phyloP scores from a whole-genome alignment of 352 stramenopile species.

The Pythium volutum region DNA sequence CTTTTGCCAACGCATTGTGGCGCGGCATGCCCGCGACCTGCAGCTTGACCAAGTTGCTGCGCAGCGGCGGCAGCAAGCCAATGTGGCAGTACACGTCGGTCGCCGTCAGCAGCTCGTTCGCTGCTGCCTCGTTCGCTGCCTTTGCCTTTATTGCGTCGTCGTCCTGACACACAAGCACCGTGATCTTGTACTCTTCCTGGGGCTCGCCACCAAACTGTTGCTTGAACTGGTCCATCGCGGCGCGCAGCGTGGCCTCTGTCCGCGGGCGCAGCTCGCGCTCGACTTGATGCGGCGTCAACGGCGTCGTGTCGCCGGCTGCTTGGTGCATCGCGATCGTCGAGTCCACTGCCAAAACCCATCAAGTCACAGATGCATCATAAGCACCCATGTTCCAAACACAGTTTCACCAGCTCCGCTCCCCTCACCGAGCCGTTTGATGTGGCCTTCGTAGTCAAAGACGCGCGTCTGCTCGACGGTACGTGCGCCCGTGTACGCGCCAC shows the following conservation, averaged over 20 bases:
- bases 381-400: not conserved
- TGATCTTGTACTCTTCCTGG: conserved; percentile 82
- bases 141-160: conserved; percentile 11
- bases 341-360: conserved; percentile 44
- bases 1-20: conserved; percentile 73
- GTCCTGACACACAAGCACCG: conserved; percentile 58
- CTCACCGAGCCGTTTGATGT: conserved; percentile 72
- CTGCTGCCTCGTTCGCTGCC: not conserved
- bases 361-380: not conserved
- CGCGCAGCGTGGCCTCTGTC: conserved; percentile 58
- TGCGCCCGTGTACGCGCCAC: conserved; percentile 70
- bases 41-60: conserved; percentile 64
- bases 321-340: conserved; percentile 66
- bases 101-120: conserved; percentile 27
- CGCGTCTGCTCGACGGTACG: conserved; percentile 69
- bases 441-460: conserved; percentile 79
- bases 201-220: conserved; percentile 35
- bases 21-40: conserved; percentile 60
- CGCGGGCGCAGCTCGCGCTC: conserved; percentile 48
- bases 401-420: no score
- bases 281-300: conserved; percentile 27
- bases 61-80: conserved; percentile 56
- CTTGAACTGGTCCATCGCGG: conserved; percentile 65
- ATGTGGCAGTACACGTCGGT: conserved; percentile 75
- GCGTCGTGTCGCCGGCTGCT: conserved; percentile 16